Conservation (phyloP, 441 rosid genomes). For the Syzygium syzygioides region DNA sequence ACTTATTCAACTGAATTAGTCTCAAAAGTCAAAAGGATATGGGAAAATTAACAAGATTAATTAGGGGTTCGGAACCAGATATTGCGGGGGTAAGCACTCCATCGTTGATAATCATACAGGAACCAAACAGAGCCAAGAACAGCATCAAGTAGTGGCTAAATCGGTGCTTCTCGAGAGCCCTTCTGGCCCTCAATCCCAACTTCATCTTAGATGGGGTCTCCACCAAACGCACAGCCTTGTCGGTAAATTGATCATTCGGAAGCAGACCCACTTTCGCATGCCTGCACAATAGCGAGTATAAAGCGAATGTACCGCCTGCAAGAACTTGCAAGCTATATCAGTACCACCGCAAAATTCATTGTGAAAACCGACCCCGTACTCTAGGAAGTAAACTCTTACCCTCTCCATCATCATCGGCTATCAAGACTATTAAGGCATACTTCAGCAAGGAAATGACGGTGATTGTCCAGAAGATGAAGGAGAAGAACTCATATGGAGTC, state of each 20-base stretch:
- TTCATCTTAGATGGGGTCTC: conserved; percentile 25
- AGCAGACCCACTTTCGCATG: conserved; percentile 56
- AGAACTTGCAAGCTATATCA: conserved; percentile 4
- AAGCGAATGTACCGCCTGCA: conserved; percentile 61
- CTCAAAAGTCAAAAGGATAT: background rate
- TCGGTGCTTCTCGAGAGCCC: conserved; percentile 31
- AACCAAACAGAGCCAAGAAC: conserved; percentile 46
- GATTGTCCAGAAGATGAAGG: conserved; percentile 60
- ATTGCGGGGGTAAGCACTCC: conserved; percentile 59
- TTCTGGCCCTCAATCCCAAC: conserved; percentile 35
- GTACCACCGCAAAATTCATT: background rate
- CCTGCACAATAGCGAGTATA: conserved; percentile 57
- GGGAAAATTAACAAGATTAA: background rate
- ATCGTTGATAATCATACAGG: conserved; percentile 56
- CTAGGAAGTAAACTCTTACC: conserved; percentile 26
- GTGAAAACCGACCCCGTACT: background rate
- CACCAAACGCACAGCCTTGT: conserved; percentile 17
- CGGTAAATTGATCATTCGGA: conserved; percentile 28
- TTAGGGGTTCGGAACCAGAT: conserved; percentile 32
- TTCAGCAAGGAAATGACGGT: conserved; percentile 42
- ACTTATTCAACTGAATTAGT: background rate
- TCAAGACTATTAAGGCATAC: conserved; percentile 46
- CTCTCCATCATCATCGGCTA: conserved; percentile 56
- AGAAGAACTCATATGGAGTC: conserved; percentile 38
- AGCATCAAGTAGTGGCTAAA: conserved; percentile 44